Base-by-base conservation (phyloP, 371 early-diverging fungal genomes). In the Haplosporangium sp. region DNA sequence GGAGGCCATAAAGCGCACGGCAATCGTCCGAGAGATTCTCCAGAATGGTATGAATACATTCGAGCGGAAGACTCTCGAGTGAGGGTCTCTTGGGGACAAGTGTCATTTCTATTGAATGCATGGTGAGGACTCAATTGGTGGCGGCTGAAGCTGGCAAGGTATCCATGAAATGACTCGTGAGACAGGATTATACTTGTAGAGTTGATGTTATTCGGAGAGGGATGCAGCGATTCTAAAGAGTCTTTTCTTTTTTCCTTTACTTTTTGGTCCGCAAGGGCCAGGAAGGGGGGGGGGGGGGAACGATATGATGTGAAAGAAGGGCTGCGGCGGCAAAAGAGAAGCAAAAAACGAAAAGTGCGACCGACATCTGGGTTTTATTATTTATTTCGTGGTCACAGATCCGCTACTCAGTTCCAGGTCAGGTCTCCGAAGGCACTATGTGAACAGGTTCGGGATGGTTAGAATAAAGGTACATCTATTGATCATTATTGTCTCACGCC, bases 31-130 rank as follows among this genome's bases (percentile, higher is more conserved):
- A 59, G 45, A 79, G 69, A 55, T 72, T 60, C 46, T 62, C 63
- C n/a, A 79, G 80, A 46, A 79, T 65, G n/a, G 43, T 50, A 23
- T 79, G 69, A 38, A 79, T 73, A 66, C 80, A 79, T 58, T 79
- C 80, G 12, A 73, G 58, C 3, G 80, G 80, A 0, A 79, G 64
- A 36, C 45, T 65, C 48, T 72, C 80, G 1, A 79, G 65, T 9
- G 76, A 51, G 3, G 64, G 36, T 59, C 55, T 40, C 58, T 40
- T 41, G 21, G 57, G 37, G n/a, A 18, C n/a, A 20, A 29, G 36
- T 14, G 10, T 40, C 14, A 20, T 16, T 14, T 50, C 48, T n/a
- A 36, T n/a, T 9, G 50, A 23, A 29, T 11, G 55, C 18, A 11
- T 14, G 37, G 55, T 62, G 29, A 50, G 42, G 7, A 7, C 11